Evolutionary conservation across 306 rosid species (phyloP).

Genomic region (Casuarina equisetifolia): DNA sequence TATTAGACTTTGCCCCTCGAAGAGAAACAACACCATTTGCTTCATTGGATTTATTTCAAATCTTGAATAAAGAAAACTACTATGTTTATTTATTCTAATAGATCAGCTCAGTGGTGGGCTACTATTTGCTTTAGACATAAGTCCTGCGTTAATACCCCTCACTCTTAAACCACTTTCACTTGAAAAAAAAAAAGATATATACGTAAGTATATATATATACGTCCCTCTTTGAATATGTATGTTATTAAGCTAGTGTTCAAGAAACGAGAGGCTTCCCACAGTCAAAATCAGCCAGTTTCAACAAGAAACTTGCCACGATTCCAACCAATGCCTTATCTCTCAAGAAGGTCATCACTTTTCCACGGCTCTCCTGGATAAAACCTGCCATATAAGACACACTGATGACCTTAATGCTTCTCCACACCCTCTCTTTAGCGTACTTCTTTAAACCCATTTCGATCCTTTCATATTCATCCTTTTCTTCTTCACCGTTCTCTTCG

Average conservation of each 20-base stretch:
- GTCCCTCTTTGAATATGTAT: not conserved
- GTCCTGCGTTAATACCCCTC: too few relatives aligned
- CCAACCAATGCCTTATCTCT: conserved; percentile 55
- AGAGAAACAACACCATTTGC: too few relatives aligned
- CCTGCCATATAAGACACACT: conserved; percentile 48
- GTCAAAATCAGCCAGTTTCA: conserved; percentile 45
- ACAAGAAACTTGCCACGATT: conserved; percentile 19
- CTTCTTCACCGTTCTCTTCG: conserved; percentile 9
- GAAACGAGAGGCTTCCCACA: conserved; percentile 50
- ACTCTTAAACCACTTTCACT: too few relatives aligned
- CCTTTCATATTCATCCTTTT: conserved; percentile 31
- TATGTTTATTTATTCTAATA: too few relatives aligned
- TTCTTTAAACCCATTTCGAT: conserved; percentile 55
- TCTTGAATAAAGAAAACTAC: too few relatives aligned
- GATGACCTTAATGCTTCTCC: conserved; percentile 63
- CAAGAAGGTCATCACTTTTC: conserved; percentile 28
- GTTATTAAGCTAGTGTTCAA: not conserved
- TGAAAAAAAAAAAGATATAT: too few relatives aligned
- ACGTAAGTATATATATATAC: too few relatives aligned
- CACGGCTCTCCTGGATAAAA: conserved; percentile 36
- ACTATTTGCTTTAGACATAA: too few relatives aligned
- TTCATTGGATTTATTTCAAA: too few relatives aligned
- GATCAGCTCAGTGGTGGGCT: too few relatives aligned
- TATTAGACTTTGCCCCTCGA: too few relatives aligned
- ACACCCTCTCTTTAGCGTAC: conserved; percentile 57